Percentiles rank a stretch among this genome's conserved stretches.
Conservation (phyloP, 371 early-diverging fungal genomes). For the Mortierella sp. region DNA sequence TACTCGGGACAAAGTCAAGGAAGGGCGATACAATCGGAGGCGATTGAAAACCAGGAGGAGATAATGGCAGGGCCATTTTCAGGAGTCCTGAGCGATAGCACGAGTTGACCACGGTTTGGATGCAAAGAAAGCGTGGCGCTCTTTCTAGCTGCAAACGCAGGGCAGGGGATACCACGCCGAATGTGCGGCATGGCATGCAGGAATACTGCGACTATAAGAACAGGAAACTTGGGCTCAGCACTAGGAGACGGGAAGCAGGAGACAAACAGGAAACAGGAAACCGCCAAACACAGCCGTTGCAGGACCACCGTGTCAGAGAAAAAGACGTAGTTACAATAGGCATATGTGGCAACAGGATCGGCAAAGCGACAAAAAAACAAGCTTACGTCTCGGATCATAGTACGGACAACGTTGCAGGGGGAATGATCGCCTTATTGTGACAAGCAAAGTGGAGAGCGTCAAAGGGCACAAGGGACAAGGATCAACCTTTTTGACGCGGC, state of each 20-base stretch:
- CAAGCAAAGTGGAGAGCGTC: not conserved
- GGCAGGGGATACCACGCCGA: no score
- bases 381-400: not conserved
- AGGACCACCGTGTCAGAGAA: not conserved
- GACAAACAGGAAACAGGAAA: not conserved
- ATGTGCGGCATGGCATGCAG: no score
- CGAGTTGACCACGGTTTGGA: no score
- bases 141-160: no score
- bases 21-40: not conserved
- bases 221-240: not conserved
- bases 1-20: not conserved
- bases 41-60: not conserved
- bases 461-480: not conserved
- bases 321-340: not conserved
- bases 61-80: not conserved
- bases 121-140: no score
- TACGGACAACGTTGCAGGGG: not conserved
- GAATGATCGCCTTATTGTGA: not conserved
- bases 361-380: not conserved
- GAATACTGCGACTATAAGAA: no score
- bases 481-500: not conserved
- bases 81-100: no score
- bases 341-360: not conserved
- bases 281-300: not conserved
- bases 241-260: not conserved